Percentiles rank a stretch among this genome's conserved stretches.
Evolutionary conservation across 306 rosid species (phyloP).

Genomic region (Fragaria vesca): DNA sequence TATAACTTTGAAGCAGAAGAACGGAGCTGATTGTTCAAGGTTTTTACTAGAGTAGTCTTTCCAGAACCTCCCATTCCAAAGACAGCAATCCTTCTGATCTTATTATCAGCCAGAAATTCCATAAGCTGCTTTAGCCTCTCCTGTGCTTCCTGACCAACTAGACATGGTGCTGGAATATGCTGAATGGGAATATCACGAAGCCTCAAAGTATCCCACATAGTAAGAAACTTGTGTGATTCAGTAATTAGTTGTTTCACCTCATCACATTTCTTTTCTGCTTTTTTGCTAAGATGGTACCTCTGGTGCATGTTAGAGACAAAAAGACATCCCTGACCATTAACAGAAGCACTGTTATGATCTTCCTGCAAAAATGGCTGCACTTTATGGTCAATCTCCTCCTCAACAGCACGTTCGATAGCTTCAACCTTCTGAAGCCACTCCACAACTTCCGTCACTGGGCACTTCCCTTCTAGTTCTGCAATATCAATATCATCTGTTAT

Average conservation of each 20-base stretch:
- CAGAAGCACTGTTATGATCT: not conserved
- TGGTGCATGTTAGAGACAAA: constrained; percentile 8
- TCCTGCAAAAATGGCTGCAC: not conserved
- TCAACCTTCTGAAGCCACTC: constrained; percentile 18
- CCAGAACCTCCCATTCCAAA: constrained; percentile 28
- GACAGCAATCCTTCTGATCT: constrained; percentile 1
- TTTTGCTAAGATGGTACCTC: constrained; percentile 13
- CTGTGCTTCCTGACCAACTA: constrained; percentile 17
- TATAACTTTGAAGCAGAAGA: not conserved
- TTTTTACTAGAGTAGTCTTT: constrained; percentile 25
- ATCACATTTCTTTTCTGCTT: not conserved
- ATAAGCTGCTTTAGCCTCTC: constrained; percentile 5
- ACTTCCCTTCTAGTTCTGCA: constrained; percentile 14
- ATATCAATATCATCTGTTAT: not conserved
- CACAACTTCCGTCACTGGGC: not conserved
- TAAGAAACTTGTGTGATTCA: not conserved
- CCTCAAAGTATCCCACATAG: not conserved
- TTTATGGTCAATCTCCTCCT: not conserved
- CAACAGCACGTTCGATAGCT: not conserved
- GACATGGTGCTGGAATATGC: constrained; percentile 19
- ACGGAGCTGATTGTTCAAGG: constrained; percentile 20
- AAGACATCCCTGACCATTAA: constrained; percentile 8
- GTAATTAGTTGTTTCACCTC: constrained; percentile 1
- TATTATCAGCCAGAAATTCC: constrained; percentile 8
- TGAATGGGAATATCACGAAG: constrained; percentile 5